A percentile compares a stretch with the other conserved stretches of the same genome.
Conservation (phyloP, 2,329 filamentous ascomycete species). For the Pseudocercospora vitis region DNA sequence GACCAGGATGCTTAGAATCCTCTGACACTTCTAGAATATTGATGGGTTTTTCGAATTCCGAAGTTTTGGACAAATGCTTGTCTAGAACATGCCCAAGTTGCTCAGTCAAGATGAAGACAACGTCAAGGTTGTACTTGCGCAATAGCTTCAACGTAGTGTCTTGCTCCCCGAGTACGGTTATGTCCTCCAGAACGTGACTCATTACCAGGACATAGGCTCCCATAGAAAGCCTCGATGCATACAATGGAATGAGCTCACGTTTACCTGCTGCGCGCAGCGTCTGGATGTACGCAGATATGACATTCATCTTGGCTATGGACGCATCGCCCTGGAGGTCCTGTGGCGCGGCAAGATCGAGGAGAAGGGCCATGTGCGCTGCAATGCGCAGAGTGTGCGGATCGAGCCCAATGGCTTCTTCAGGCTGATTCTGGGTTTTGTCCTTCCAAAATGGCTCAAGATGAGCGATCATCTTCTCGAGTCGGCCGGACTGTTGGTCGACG, state of each 20-base stretch:
- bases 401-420: slow-evolving; percentile 39
- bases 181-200: slow-evolving; percentile 72
- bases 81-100: slow-evolving; percentile 52
- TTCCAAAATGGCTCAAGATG: slow-evolving; percentile 26
- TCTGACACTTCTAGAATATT: slow-evolving; percentile 55
- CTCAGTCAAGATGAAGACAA: slow-evolving; percentile 69
- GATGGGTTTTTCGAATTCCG: slow-evolving; percentile 26
- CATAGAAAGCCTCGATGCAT: slow-evolving; percentile 74
- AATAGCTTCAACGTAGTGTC: slow-evolving; percentile 71
- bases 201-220: slow-evolving; percentile 69
- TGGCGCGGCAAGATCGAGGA: slow-evolving; percentile 54
- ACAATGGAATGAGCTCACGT: slow-evolving; percentile 78
- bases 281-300: slow-evolving; percentile 79
- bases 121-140: slow-evolving; percentile 70
- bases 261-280: slow-evolving; percentile 71
- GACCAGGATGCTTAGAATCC: slow-evolving; percentile 51
- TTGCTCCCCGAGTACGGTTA: slow-evolving; percentile 66
- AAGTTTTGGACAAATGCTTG: slow-evolving; percentile 21
- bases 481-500: slow-evolving; percentile 33
- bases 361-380: slow-evolving; percentile 58
- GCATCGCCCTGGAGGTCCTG: slow-evolving; percentile 47
- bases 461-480: slow-evolving; percentile 28
- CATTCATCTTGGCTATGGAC: slow-evolving; percentile 64
- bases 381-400: slow-evolving; percentile 49
- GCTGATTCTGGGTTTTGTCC: slow-evolving; percentile 19